Evolutionary conservation across 441 rosid genomes (phyloP).

Genomic region (Arabidopsis hybrid): DNA sequence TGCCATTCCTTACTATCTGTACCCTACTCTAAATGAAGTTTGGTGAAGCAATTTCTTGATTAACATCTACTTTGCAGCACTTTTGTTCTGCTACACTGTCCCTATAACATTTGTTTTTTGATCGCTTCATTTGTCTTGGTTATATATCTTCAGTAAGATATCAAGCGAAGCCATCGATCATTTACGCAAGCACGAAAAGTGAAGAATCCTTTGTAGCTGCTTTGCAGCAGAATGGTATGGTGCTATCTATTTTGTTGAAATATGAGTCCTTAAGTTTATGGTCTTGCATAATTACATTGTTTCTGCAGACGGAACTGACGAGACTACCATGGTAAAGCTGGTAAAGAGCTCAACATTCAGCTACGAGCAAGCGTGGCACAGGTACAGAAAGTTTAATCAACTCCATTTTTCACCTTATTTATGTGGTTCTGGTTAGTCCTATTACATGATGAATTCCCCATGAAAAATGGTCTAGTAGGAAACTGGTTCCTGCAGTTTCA

Average conservation of each 20-base stretch:
- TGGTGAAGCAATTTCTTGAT: slow-evolving; percentile 9
- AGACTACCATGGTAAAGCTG: slow-evolving; percentile 68
- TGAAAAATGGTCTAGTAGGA: slow-evolving; percentile 1
- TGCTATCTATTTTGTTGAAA: slow-evolving; percentile 32
- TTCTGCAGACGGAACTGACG: slow-evolving; percentile 70
- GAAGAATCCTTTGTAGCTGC: slow-evolving; percentile 90
- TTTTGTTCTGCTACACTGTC: slow-evolving; percentile 28
- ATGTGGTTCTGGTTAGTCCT: slow-evolving; percentile 10
- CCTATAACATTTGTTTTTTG: slow-evolving; percentile 32
- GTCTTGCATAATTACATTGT: slow-evolving; percentile 43
- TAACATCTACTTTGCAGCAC: slow-evolving; percentile 19
- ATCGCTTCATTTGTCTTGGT: slow-evolving; percentile 37
- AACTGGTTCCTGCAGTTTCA: slow-evolving; percentile 13
- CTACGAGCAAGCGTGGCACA: slow-evolving; percentile 99
- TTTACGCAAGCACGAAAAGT: slow-evolving; percentile 93
- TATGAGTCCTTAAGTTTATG: slow-evolving; percentile 30
- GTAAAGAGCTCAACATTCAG: slow-evolving; percentile 96
- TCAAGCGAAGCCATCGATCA: slow-evolving; percentile 80
- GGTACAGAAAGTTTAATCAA: slow-evolving; percentile 51
- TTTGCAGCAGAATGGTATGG: slow-evolving; percentile 77
- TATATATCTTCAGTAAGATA: slow-evolving; percentile 67
- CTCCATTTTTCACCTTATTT: slow-evolving; percentile 3
- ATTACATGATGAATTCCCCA: neutral
- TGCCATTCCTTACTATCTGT: slow-evolving; percentile 21
- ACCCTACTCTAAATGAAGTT: neutral